phyloP scores from a whole-genome alignment of 345 rosid species.

The Microthlaspi erraticum region DNA sequence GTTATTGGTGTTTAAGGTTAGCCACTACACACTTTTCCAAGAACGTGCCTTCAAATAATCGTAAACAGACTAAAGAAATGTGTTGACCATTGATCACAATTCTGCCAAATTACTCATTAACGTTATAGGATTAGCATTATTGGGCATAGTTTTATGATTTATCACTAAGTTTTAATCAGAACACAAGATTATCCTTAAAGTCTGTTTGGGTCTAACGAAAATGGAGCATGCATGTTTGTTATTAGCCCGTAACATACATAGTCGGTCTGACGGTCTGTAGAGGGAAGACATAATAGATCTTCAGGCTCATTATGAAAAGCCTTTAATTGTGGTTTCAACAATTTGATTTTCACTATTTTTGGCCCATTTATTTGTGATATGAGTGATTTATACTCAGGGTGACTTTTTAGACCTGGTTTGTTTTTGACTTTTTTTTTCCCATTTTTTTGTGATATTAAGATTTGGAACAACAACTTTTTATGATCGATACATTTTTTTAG shows the following conservation, averaged over 20 bases:
- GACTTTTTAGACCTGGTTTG: too few species aligned
- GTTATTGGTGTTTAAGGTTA: conserved; percentile 10
- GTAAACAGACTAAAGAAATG: too few species aligned
- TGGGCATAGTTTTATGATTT: too few species aligned
- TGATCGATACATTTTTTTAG: neutral
- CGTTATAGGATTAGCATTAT: too few species aligned
- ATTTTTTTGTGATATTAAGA: too few species aligned
- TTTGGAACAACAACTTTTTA: too few species aligned
- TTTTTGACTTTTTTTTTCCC: too few species aligned
- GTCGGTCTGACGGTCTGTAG: neutral
- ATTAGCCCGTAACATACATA: neutral
- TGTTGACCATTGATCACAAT: neutral
- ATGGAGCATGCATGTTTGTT: neutral
- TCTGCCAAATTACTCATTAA: too few species aligned
- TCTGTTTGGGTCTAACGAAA: too few species aligned
- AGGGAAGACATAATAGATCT: neutral
- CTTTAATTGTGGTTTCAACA: neutral
- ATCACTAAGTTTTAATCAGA: too few species aligned
- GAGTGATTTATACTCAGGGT: too few species aligned
- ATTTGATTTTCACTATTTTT: neutral
- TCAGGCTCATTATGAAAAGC: conserved; percentile 2
- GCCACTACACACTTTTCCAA: conserved; percentile 20
- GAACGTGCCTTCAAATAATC: conserved; percentile 16
- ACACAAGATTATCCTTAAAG: too few species aligned
- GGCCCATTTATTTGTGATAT: neutral